A percentile compares a stretch with the other conserved stretches of the same genome.
Conservation (phyloP, 2,329 filamentous ascomycete genomes). For the Juglanconis sp. region DNA sequence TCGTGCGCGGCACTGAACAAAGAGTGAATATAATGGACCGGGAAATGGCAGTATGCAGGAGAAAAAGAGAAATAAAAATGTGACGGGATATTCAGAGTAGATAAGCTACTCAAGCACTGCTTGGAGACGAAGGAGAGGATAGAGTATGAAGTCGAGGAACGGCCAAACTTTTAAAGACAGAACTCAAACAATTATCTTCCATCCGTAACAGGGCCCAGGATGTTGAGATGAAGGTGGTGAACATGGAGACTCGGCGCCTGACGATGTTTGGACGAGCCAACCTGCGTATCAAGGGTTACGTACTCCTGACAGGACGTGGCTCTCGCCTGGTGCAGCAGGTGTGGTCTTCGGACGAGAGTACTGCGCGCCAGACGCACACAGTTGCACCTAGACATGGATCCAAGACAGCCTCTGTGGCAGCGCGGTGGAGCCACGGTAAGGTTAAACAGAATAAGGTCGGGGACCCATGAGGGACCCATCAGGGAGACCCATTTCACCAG, state of each 20-base stretch:
- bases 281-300: constrained; percentile 10
- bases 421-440: constrained; percentile 18
- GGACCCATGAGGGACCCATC: constrained; percentile 1
- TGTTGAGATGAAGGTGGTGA: constrained; percentile 2
- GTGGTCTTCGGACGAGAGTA: background rate
- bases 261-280: background rate
- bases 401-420: constrained; percentile 23
- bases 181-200: constrained; percentile 10
- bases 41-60: background rate
- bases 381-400: constrained; percentile 11
- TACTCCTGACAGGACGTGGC: background rate
- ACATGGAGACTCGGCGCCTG: constrained; percentile 8
- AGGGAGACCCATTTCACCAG: background rate
- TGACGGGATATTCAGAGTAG: background rate
- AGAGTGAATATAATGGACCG: constrained; percentile 3
- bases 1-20: constrained; percentile 14
- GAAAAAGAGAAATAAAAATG: background rate
- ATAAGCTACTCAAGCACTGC: constrained; percentile 13
- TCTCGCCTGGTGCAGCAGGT: background rate
- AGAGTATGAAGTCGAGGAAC: background rate
- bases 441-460: constrained; percentile 5
- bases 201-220: constrained; percentile 9
- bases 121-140: background rate
- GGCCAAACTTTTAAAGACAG: constrained; percentile 2
- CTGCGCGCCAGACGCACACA: constrained; percentile 10